A percentile compares a stretch with the other conserved stretches of the same genome.
Conservation (phyloP, 495 filamentous ascomycete genomes). For the Pyrenopolyporus hunteri region DNA sequence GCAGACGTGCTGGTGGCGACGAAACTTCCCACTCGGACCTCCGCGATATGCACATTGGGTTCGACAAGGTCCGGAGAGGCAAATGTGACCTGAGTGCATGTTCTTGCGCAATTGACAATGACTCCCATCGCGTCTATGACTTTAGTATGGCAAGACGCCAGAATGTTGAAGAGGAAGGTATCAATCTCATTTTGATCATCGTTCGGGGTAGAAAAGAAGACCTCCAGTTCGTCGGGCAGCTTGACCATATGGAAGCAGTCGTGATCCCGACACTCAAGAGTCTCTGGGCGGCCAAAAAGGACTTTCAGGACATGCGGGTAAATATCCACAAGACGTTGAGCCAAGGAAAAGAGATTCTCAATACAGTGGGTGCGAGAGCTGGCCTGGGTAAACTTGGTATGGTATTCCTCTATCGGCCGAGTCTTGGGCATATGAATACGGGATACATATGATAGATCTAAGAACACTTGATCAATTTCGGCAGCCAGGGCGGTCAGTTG, state of each 20-base stretch:
- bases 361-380: constrained; percentile 14
- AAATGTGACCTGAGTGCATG: constrained; percentile 34
- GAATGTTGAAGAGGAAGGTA: constrained; percentile 40
- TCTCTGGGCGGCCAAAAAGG: constrained; percentile 17
- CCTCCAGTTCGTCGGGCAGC: constrained; percentile 16
- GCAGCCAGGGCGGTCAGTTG: constrained; percentile 31
- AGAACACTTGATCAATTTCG: constrained; percentile 28
- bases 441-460: constrained; percentile 10
- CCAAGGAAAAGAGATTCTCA: constrained; percentile 35
- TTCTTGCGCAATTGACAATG: constrained; percentile 32
- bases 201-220: constrained; percentile 11
- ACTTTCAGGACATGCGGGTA: constrained; percentile 39
- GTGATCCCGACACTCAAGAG: constrained; percentile 20
- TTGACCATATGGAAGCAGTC: constrained; percentile 29
- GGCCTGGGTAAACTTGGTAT: constrained; percentile 17
- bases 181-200: constrained; percentile 32
- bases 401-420: constrained; percentile 9
- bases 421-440: constrained; percentile 25
- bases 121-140: constrained; percentile 38
- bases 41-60: constrained; percentile 33
- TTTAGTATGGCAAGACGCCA: constrained; percentile 44
- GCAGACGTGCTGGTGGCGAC: constrained; percentile 36
- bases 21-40: constrained; percentile 44
- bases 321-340: constrained; percentile 43
- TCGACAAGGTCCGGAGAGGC: constrained; percentile 22